phyloP scores from a whole-genome alignment of 1,284 basidiomycete species.

The Cerioporus squamosus region DNA sequence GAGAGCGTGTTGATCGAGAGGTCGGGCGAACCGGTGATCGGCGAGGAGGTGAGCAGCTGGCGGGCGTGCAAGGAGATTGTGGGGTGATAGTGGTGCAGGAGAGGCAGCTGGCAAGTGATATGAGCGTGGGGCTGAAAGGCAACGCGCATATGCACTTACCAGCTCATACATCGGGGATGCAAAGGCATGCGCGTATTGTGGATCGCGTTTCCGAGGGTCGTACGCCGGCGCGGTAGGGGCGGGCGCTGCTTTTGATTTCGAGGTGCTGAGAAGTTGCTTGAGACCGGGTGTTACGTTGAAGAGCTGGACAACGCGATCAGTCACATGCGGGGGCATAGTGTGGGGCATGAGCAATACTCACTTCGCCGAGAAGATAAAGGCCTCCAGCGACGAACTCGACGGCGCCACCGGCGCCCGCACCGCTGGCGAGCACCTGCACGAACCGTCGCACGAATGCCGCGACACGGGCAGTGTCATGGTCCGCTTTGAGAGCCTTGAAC shows the following conservation, averaged over 20 bases:
- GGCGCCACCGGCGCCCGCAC: slow-evolving; percentile 68
- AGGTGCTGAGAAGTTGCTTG: slow-evolving; percentile 62
- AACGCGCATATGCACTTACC: slow-evolving; percentile 47
- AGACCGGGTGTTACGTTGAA: slow-evolving; percentile 79
- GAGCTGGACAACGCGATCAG: slow-evolving; percentile 45
- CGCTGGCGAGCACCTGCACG: slow-evolving; percentile 79
- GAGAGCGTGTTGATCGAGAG: slow-evolving; percentile 92
- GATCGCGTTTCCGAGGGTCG: slow-evolving; percentile 91
- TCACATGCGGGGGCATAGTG: not conserved
- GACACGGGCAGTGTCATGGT: slow-evolving; percentile 67
- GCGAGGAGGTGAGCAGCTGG: slow-evolving; percentile 75
- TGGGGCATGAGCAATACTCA: slow-evolving; percentile 35
- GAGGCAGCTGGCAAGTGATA: slow-evolving; percentile 58
- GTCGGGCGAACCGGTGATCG: slow-evolving; percentile 84
- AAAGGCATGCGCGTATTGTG: slow-evolving; percentile 85
- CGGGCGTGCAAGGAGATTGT: slow-evolving; percentile 86
- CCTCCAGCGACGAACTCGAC: slow-evolving; percentile 93
- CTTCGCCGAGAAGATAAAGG: slow-evolving; percentile 76
- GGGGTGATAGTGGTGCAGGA: slow-evolving; percentile 91
- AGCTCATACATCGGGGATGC: slow-evolving; percentile 90
- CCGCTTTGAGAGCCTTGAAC: slow-evolving; percentile 91
- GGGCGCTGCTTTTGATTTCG: slow-evolving; percentile 39
- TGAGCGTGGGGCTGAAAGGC: not conserved
- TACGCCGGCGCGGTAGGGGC: slow-evolving; percentile 60
- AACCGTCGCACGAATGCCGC: slow-evolving; percentile 89